phyloP scores from a whole-genome alignment of 1,139 yeast species.

The Debaryomyces nepalensis region DNA sequence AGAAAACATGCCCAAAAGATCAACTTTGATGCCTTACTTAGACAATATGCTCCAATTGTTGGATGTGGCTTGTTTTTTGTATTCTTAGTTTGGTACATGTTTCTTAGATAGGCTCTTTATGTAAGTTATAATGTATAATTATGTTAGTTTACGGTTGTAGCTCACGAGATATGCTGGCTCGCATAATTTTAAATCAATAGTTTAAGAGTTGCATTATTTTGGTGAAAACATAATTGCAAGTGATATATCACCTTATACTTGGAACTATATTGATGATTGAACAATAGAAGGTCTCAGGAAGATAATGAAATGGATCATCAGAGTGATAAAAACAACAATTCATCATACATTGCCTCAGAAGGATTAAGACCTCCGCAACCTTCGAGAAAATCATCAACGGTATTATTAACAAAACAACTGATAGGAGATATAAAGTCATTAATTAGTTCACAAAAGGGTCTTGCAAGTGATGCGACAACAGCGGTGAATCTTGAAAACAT shows the following conservation, averaged over 20 bases:
- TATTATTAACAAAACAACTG: constrained; percentile 7
- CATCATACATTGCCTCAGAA: not conserved
- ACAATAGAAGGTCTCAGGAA: not conserved
- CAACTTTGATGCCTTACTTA: constrained; percentile 83
- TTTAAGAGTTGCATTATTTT: too few species aligned
- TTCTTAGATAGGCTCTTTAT: constrained; percentile 39
- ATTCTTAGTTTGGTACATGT: constrained; percentile 82
- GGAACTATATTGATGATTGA: constrained; percentile 3
- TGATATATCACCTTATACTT: not conserved
- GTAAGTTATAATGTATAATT: not conserved
- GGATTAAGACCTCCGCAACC: not conserved
- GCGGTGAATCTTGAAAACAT: constrained; percentile 26
- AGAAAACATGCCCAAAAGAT: constrained; percentile 88
- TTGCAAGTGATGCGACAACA: constrained; percentile 25
- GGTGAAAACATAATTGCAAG: not conserved
- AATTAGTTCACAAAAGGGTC: not conserved
- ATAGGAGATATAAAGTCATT: not conserved
- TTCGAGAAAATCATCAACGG: constrained; percentile 10
- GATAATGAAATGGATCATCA: not conserved
- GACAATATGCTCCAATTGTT: constrained; percentile 87
- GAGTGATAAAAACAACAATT: not conserved
- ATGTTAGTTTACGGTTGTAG: not conserved
- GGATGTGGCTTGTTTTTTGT: constrained; percentile 74
- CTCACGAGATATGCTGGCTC: constrained; percentile 1
- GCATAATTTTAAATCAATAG: not conserved